Base-by-base conservation (phyloP, 768 basidiomycete species). In the Mycena floridula region DNA sequence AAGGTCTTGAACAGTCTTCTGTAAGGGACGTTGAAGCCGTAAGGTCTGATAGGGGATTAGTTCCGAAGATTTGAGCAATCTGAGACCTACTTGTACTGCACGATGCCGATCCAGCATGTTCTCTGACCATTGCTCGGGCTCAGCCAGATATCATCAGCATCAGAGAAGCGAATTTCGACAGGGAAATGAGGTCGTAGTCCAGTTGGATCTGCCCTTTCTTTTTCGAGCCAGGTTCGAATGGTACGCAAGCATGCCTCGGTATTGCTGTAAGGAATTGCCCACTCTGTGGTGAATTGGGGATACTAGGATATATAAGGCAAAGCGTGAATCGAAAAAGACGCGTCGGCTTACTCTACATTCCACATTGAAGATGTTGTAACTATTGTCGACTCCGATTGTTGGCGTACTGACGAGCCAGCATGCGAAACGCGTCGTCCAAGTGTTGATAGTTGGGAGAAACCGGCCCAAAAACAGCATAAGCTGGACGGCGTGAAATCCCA, bases 71-170 rank as follows among this genome's bases (percentile, higher is more conserved):
- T 20, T 6, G 20, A 42, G 43, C 32, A 42, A 44, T 36, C 45
- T 15, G 36, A 30, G 36, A 65, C 88, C 56, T 46, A 97, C 95
- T 90, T 91, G 70, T 83, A 99, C 58, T 94, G 90, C n/a, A 96
- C 79, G 42, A 98, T 81, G n/a, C 96, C 96, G 48, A 99, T 89
- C 88, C 93, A 99, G 53, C 84, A 87, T 7, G 87, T 93, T 59
- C 66, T 69, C 45, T 80, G 74, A 42, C 83, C 84, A 57, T 79
- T 80, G 56, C 85, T 85, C 2, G 96, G 96, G 59, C 88, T 91
- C 25, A 99, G 72, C 90, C 90, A 97, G 42, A 96, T 88, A 57
- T 96, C 89, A 62, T 98, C 96, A 20, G 73, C 70, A 12, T 81
- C 80, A 36, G 90, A 85, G 61, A 89, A 93, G 8, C 96, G 79